Percentiles rank a stretch among this genome's conserved stretches.
Evolutionary conservation across 768 basidiomycete genomes (phyloP).

Genomic region (Termitomyces sp.): DNA sequence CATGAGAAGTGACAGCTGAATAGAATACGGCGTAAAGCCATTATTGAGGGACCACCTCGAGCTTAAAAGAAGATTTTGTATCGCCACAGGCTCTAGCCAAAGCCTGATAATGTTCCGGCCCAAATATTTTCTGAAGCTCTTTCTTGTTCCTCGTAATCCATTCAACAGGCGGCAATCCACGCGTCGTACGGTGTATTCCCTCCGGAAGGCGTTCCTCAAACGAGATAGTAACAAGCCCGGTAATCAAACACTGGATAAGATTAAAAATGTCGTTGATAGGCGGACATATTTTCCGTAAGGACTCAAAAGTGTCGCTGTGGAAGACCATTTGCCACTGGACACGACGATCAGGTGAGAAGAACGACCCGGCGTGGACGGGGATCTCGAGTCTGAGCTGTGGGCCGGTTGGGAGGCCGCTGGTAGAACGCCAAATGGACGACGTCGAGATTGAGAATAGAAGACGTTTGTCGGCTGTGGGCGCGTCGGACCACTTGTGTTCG

Average conservation of each 20-base stretch:
- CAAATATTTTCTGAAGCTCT: conserved; percentile 67
- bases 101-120: conserved; percentile 60
- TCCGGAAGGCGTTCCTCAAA: conserved; percentile 70
- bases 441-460: conserved; percentile 79
- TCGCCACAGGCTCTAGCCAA: conserved; percentile 70
- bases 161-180: conserved; percentile 71
- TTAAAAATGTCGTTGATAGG: conserved; percentile 67
- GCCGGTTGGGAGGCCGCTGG: conserved; percentile 68
- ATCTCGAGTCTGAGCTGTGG: conserved; percentile 69
- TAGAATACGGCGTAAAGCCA: not conserved
- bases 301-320: conserved; percentile 70
- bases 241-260: conserved; percentile 67
- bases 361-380: conserved; percentile 74
- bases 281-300: conserved; percentile 58
- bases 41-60: conserved; percentile 49
- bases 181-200: conserved; percentile 67
- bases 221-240: conserved; percentile 63
- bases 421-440: conserved; percentile 72
- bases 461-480: conserved; percentile 51
- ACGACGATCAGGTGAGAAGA: conserved; percentile 79
- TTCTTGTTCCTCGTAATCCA: conserved; percentile 72
- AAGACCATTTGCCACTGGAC: conserved; percentile 92
- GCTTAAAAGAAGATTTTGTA: conserved; percentile 65
- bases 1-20: not conserved
- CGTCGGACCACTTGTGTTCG: conserved; percentile 66